Evolutionary conservation across 352 stramenopile genomes (phyloP).

Genomic region (Globisporangium heterothallicum): DNA sequence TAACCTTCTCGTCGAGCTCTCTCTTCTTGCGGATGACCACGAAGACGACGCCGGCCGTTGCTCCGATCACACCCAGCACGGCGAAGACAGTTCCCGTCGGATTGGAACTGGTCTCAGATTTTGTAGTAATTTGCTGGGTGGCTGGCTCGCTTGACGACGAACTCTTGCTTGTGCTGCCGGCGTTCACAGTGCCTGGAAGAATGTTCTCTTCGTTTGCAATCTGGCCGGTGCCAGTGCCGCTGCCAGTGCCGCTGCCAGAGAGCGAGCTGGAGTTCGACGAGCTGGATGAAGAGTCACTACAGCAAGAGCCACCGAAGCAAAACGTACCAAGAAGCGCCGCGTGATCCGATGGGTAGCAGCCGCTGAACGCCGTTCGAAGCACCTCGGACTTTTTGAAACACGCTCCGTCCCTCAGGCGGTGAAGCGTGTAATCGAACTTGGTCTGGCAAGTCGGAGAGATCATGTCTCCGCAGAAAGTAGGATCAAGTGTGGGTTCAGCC

Average conservation of each 20-base stretch:
- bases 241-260: not conserved
- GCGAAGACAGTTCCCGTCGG: conserved; percentile 39
- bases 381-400: conserved; percentile 56
- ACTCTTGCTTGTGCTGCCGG: not conserved
- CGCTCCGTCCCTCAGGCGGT: conserved; percentile 31
- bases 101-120: conserved; percentile 25
- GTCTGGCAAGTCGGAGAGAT: conserved; percentile 43
- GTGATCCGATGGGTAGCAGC: conserved; percentile 77
- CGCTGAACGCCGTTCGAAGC: conserved; percentile 50
- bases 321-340: conserved; percentile 49
- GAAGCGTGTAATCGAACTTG: conserved; percentile 71
- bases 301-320: conserved; percentile 58
- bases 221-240: not conserved
- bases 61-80: conserved; percentile 39
- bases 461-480: conserved; percentile 71
- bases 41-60: conserved; percentile 36
- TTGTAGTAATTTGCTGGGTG: conserved; percentile 33
- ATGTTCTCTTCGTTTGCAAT: conserved; percentile 16
- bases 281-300: conserved; percentile 27
- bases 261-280: not conserved
- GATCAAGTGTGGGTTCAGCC: conserved; percentile 40
- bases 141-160: conserved; percentile 8
- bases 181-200: conserved; percentile 18
- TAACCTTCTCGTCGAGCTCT: conserved; percentile 31
- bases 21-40: conserved; percentile 53